Conservation (phyloP, 1,139 yeast genomes). For the Debaryomycetaceae sp. region DNA sequence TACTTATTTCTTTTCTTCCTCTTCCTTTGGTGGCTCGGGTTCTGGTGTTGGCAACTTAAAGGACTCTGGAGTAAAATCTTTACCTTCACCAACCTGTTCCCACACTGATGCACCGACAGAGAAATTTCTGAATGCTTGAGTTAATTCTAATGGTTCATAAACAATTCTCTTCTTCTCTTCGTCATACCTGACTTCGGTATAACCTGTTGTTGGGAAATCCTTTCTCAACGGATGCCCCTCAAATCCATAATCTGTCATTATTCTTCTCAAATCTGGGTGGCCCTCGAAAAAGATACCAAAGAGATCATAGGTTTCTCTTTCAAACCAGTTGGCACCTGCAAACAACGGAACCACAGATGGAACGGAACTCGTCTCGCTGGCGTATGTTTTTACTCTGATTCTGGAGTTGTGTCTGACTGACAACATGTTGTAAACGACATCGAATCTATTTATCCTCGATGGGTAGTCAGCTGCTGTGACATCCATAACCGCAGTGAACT, state of each 20-base stretch:
- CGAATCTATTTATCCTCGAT: slow-evolving; percentile 78
- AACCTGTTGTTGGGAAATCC: slow-evolving; percentile 91
- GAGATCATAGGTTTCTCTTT: slow-evolving; percentile 84
- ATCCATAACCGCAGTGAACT: slow-evolving; percentile 75
- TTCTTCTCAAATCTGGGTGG: slow-evolving; percentile 87
- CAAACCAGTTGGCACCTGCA: slow-evolving; percentile 88
- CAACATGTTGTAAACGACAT: slow-evolving; percentile 78
- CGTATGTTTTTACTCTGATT: slow-evolving; percentile 85
- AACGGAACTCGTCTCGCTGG: slow-evolving; percentile 77
- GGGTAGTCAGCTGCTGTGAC: slow-evolving; percentile 89
- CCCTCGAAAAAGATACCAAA: slow-evolving; percentile 84
- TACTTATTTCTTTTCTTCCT: slow-evolving; percentile 23
- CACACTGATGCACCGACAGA: slow-evolving; percentile 84
- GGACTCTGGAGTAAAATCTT: slow-evolving; percentile 74
- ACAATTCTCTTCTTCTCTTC: slow-evolving; percentile 88
- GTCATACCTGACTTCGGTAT: slow-evolving; percentile 85
- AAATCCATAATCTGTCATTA: slow-evolving; percentile 89
- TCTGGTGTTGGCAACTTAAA: slow-evolving; percentile 82
- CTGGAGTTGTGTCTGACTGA: slow-evolving; percentile 84
- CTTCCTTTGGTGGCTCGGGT: slow-evolving; percentile 63
- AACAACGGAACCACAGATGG: slow-evolving; percentile 70
- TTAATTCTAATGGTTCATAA: slow-evolving; percentile 84
- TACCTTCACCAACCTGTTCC: slow-evolving; percentile 91
- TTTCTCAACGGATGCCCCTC: slow-evolving; percentile 91
- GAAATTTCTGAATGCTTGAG: slow-evolving; percentile 91